Base-by-base conservation (phyloP, 2,329 filamentous ascomycete genomes). In the Neopestalotiopsis sp. region DNA sequence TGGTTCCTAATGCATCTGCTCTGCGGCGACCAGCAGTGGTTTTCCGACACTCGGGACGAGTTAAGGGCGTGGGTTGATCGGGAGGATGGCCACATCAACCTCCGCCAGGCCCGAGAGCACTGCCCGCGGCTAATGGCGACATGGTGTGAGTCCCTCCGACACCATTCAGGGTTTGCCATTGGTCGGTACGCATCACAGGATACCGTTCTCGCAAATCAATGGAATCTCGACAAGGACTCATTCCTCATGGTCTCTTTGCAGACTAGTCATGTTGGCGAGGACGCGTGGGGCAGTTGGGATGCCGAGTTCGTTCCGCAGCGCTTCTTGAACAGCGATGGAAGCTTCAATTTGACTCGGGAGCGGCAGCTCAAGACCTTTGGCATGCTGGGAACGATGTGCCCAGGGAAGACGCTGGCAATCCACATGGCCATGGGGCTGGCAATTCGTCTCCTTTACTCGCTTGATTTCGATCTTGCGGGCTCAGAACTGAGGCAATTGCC, bases 121-220 rank as follows among this genome's bases (percentile, higher is more conserved):
- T 53, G 45, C n/a, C 45, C 45, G 5, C 45, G 45, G 45, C 7
- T 53, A n/a, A 53, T 53, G 7, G 45, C 45, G 45, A 53, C 45
- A 53, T 53, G 45, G 45, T 53, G 45, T 53, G 45, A 53, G n/a
- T 53, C 45, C 45, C 45, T 53, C n/a, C 45, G 45, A 53, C 45
- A 53, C 45, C 45, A 53, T 24, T 53, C 45, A n/a, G 45, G 45
- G 7, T 53, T 53, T 53, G n/a, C 45, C 45, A 53, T 53, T 53
- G 45, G 45, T 7, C 45, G 45, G 6, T 53, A 53, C 45, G 45
- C 45, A 53, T 53, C 45, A 12, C 45, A 53, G 45, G 45, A 53
- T 53, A 53, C 45, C 45, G 45, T 53, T 53, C 45, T 53, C 17
- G 45, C 45, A 53, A 53, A 53, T 2, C 45, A 53, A 53, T 53